phyloP scores from a whole-genome alignment of 2,329 filamentous ascomycete species.

The Aspergillus sojae region DNA sequence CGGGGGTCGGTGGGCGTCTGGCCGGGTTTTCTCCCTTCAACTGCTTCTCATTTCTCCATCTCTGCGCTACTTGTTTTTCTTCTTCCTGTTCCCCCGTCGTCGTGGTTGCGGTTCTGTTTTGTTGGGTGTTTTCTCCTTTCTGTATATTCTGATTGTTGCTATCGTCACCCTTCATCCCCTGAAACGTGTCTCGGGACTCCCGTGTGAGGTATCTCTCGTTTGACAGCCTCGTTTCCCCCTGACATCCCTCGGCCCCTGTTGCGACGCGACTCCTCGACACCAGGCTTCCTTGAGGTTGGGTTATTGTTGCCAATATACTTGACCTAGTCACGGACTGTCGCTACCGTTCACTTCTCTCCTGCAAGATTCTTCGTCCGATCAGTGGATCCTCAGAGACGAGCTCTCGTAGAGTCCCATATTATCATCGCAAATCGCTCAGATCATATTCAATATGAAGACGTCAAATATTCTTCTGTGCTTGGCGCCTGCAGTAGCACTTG shows the following conservation, averaged over 20 bases:
- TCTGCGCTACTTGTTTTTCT: constrained; percentile 3
- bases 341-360: not conserved
- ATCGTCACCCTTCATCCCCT: not conserved
- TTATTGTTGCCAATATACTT: not conserved
- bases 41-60: constrained; percentile 2
- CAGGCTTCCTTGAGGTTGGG: not conserved
- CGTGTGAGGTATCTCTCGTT: constrained; percentile 10
- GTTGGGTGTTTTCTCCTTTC: not conserved
- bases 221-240: constrained; percentile 1
- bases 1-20: constrained; percentile 19
- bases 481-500: constrained; percentile 26
- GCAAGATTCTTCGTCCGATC: not conserved
- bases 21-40: constrained; percentile 14
- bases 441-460: constrained; percentile 21
- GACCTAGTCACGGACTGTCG: constrained; percentile 1
- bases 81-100: not conserved
- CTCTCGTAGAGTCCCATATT: not conserved
- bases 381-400: not conserved
- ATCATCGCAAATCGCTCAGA: not conserved
- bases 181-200: constrained; percentile 1
- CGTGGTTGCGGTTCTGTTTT: constrained; percentile 1
- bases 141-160: not conserved
- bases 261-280: not conserved
- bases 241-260: not conserved
- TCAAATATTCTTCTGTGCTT: constrained; percentile 20